Base-by-base conservation (phyloP, 106 monocot genomes). In the Dioscorea zingiberensis region DNA sequence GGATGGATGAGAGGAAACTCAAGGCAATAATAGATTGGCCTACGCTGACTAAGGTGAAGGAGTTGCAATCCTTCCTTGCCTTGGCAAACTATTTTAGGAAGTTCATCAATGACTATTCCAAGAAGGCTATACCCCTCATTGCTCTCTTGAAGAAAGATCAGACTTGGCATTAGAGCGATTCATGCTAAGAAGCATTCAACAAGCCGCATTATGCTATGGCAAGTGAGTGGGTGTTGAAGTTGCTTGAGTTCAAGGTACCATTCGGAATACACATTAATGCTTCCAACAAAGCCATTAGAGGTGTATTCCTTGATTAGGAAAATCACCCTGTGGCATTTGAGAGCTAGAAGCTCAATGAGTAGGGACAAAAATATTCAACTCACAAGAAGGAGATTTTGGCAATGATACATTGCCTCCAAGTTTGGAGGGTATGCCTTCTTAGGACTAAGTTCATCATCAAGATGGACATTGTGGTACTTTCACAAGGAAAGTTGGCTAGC, bases 331-430 rank as follows among this genome's bases (percentile, higher is more conserved):
- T 71, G 19, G 21, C 71, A n/a, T 71, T 27, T 44, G 21, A 71
- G 48, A 61, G 47, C 30, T 2, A n/a, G 12, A 71, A 63, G 19
- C 51, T 71, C 4, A 71, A 53, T 11, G 51, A 71, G 21, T 23
- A 11, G 12, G 71, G 49, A 8, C 13, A 58, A 21, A 47, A 27
- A 27, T 62, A 71, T 17, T 48, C 47, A 2, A 7, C 55, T 0
- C 25, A 48, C 7, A 45, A 58, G 47, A 60, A 48, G 9, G 70
- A 51, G 60, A 60, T n/a, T 21, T 21, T n/a, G 4, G 7, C 2
- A 29, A 47, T 71, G 10, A 1, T 71, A 13, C 71, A 71, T 23
- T 62, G 21, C 27, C 10, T 69, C 15, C 26, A 49, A 9, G n/a
- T 18, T 13, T 53, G n/a, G 62, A 2, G 5, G 3, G 56, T 58